Evolutionary conservation across 352 stramenopile species (phyloP).

Genomic region (Phytophthora pisi): DNA sequence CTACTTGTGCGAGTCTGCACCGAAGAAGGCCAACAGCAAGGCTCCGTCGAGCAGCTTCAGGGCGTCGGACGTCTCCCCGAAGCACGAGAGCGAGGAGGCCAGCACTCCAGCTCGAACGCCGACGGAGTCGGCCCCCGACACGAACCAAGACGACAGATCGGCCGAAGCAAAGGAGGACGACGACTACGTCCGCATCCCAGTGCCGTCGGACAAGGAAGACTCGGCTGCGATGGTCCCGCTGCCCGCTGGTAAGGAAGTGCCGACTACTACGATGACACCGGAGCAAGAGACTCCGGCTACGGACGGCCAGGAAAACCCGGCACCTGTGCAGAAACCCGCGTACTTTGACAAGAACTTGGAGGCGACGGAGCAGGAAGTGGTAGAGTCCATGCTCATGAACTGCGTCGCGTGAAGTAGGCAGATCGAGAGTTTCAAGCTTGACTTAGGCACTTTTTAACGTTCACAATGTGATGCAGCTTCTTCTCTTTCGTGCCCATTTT

Average conservation of each 20-base stretch:
- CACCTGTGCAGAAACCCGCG: background rate
- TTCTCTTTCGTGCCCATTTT: background rate
- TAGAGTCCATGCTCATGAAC: background rate
- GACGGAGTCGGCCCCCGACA: background rate
- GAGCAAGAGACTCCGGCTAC: background rate
- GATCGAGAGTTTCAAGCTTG: background rate
- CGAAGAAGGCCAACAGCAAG: background rate
- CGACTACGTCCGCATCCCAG: background rate
- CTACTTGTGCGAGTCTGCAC: conserved; percentile 20
- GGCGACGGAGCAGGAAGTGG: background rate
- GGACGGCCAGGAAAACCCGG: background rate
- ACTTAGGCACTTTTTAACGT: background rate
- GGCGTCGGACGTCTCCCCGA: background rate
- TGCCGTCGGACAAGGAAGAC: conserved; percentile 5
- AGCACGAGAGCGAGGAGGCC: background rate
- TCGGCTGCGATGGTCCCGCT: background rate
- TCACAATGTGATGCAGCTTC: background rate
- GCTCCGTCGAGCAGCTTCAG: conserved; percentile 2
- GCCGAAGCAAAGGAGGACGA: conserved; percentile 15
- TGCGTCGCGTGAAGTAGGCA: background rate
- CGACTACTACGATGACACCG: background rate
- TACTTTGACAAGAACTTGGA: background rate
- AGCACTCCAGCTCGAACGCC: background rate
- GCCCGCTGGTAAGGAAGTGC: background rate
- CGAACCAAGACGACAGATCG: background rate